Base-by-base conservation (phyloP, 345 rosid species). In the Carallia pectinifolia region DNA sequence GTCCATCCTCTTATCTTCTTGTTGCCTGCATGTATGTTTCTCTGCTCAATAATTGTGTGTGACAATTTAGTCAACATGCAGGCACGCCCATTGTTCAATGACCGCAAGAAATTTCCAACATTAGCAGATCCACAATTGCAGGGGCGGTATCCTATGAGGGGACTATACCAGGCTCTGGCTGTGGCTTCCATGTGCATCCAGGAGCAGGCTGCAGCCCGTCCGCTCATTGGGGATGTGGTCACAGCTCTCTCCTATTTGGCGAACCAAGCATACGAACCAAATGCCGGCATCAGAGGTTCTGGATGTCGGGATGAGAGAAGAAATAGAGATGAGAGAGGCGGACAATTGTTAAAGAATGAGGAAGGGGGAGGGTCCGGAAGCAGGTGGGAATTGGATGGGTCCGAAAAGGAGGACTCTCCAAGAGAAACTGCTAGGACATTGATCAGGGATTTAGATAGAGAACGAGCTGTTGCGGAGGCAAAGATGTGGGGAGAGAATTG, bases 111-210 rank as follows among this genome's bases (percentile, higher is more conserved):
- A 79, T 85, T 90, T 58, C 71, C 88, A 59, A 91, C 81, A 76
- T 72, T 95, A 78, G 97, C 91, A 2, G 99, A 95, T 80, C 99
- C 97, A 6, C 80, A 29, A 52, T 82, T 95, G 37, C 89, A 85
- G 72, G 95, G 96, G 18, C 86, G 88, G 48, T 95, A 79, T 79
- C 99, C 99, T 1, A 87, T 86, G 69, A 90, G 97, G 5, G 97
- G 97, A 53, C 87, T 94, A 30, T 91, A 90, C 81, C 98, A 91
- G 83, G 98, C 97, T 18, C 85, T 91, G 71, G 97, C 97, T 0
- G 96, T 94, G 74, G 97, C 97, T 62, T 94, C 99, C 27, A 90
- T 94, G 97, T 94, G 99, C 83, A 90, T 90, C 54, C 99, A 94
- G 79, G 97, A 92, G 64, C 89, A 94, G 81, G 97, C 97, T n/a